Base-by-base conservation (phyloP, 768 basidiomycete species). In the Panus rudis region DNA sequence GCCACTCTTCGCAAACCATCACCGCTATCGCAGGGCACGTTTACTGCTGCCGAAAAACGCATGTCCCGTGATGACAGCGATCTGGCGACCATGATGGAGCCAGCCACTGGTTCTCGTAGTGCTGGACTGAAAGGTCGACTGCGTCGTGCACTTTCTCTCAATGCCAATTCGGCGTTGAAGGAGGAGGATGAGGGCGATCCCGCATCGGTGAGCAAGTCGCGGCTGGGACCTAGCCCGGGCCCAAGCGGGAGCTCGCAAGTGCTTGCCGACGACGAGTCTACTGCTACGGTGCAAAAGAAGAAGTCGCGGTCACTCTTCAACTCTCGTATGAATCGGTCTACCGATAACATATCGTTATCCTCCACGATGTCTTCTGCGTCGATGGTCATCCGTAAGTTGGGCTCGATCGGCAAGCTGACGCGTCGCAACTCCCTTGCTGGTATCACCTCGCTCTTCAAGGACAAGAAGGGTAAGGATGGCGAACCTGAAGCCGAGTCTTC, bases 381-480 rank as follows among this genome's bases (percentile, higher is more conserved):
- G 33, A 85, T 97, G 61, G 94, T 98, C 78, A 93, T 96, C 55
- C 78, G 93, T 52, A 98, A 96, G 68, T 80, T 98, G 37, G 88
- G 93, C 3, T 81, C 81, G 28, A 82, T 96, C 65, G 89, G 90
- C 24, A 90, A 87, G 63, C 74, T 96, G 13, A 89, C 91, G 7
- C 68, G 92, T 39, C 73, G 92, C 33, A 94, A 93, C 59, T 91
- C 88, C 27, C 66, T 97, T 30, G 84, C 87, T 41, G 86, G 91
- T 22, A 92, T 97, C 60, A 91, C 92, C 16, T 88, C 85, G 38
- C 68, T 97, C 45, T 96, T 98, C 75, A 94, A 93, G 65, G 90
- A 92, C 59, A 89, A 82, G 62, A 67, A 73, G 46, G 60, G 65
- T 37, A 69, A 70, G 43, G 61, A 65, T 23, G 68, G 79, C 56